phyloP scores from a whole-genome alignment of 1,139 yeast genomes.

The Debaryomyces udenii region DNA sequence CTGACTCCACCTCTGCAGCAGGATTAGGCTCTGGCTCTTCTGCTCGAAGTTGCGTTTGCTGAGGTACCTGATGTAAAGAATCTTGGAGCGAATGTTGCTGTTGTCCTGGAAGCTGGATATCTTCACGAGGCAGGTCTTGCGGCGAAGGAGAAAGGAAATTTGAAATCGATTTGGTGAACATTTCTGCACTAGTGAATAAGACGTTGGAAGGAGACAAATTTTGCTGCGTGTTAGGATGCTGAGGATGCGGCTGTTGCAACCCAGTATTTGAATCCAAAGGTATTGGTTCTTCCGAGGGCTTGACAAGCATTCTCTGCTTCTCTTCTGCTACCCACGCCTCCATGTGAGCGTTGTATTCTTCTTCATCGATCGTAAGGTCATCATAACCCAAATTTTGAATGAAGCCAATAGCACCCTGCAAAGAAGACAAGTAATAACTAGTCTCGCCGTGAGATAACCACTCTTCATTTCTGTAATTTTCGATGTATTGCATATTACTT shows the following conservation, averaged over 20 bases:
- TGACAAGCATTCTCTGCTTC: conserved; percentile 29
- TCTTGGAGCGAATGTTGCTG: conserved; percentile 13
- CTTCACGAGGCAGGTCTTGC: conserved; percentile 19
- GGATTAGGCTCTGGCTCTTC: conserved; percentile 10
- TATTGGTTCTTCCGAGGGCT: conserved; percentile 5
- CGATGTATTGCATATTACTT: conserved; percentile 83
- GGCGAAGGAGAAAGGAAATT: conserved; percentile 50
- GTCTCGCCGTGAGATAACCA: conserved; percentile 80
- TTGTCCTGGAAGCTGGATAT: conserved; percentile 10
- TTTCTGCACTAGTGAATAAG: conserved; percentile 54
- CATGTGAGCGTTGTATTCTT: conserved; percentile 55
- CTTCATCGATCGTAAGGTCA: conserved; percentile 62
- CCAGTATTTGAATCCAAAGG: conserved; percentile 12
- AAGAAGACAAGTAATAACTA: conserved; percentile 82
- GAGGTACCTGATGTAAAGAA: not conserved
- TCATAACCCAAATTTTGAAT: conserved; percentile 61
- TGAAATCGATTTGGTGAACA: conserved; percentile 53
- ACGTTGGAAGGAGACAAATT: conserved; percentile 53
- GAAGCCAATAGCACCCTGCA: conserved; percentile 83
- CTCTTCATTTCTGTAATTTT: conserved; percentile 74
- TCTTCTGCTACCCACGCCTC: conserved; percentile 53
- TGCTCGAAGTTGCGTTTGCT: conserved; percentile 15
- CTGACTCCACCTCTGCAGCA: conserved; percentile 10
- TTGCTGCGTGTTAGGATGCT: conserved; percentile 12
- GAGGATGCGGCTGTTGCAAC: conserved; percentile 27